Evolutionary conservation across 1,139 yeast genomes (phyloP), one percentile per base, ranked within the genome.

Genomic region (Hyphopichia wangnamkhiaoensis): DNA sequence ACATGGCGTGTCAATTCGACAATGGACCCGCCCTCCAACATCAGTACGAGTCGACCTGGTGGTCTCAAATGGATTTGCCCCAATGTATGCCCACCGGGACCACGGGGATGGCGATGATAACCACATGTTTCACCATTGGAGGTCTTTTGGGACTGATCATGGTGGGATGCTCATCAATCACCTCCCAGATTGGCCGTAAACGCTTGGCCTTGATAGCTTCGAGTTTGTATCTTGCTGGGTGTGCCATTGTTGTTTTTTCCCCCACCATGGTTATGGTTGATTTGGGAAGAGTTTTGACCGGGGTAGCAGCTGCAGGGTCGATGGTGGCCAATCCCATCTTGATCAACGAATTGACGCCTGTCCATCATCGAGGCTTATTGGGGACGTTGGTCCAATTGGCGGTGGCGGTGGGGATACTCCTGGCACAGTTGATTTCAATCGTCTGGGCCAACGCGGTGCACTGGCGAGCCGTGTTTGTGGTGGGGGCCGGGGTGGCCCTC

Each of bases 1-100:
- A 80, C 13, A 65, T 87, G 27, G 71, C 86, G 5, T 85, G 76
- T 45, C 52, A 50, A 26, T 46, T 46, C 34, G 49, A 50, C 29
- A 47, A 46, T 14, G 7, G 5, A 5, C 13, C 8, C 6, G 19
- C 15, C 7, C 10, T 19, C n/a, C 29, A 14, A 17, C 15, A 6
- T 4, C 5, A 12, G 6, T 65, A 62, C 39, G 48, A 52, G 1
- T 55, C 56, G 16, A 60, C 70, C 1, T 43, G 62, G 13, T 68
- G 70, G 63, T 52, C 50, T 9, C 36, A 47, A 17, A 47, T 47
- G 24, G 61, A 63, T 6, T 50, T 57, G 18, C 39, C 47, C 1
- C 59, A 61, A 43, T 68, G 73, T 40, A 58, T 67, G 10, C 58
- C 62, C 4, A 63, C 65, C 59, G 43, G 46, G 1, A 49, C 43